Base-by-base conservation (phyloP, 2,329 filamentous ascomycete genomes). In the Colletotrichum musae region DNA sequence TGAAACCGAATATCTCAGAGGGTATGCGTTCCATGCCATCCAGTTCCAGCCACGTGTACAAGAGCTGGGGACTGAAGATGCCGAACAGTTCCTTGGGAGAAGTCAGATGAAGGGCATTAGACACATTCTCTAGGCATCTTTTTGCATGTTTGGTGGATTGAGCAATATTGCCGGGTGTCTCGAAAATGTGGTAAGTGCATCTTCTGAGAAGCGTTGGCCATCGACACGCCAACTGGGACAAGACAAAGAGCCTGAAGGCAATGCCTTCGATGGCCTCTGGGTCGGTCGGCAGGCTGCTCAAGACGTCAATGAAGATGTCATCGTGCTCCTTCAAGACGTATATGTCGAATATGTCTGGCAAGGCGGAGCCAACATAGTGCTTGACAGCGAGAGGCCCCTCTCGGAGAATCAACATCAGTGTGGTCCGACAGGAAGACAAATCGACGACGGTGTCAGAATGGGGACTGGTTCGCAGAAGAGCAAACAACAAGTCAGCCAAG, bases 161-260 rank as follows among this genome's bases (percentile, higher is more conserved):
- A 3, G 87, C 81, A 15, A 97, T 89, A 65, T 90, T 90, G 1
- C 93, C 94, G 2, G 95, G 93, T 0, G 92, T 94, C 78, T 98
- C 96, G 74, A 98, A 97, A 24, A 98, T 94, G 78, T 96, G 93
- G 78, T 98, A 99, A 18, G 97, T 93, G 72, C 94, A 94, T 72
- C 93, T 90, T 59, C 95, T 91, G 51, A 98, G 86, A 21, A 98
- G 85, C 0, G 95, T 97, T 68, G 94, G 91, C 93, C 95, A 98
- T 58, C 85, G 83, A 36, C 94, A 93, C 26, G 93, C 96, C 67
- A 99, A 83, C 64, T 90, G 90, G 1, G 92, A 89, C 12, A 98
- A 83, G 9, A 94, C 89, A 71, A 93, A 88, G 3, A 98, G 82
- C 6, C 96, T 91, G 72, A 97, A 88, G 0, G 94, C 93, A 73